Evolutionary conservation across 805 yeast species (phyloP), one percentile per base, ranked within the genome.

Genomic region (Lachancea fermentati): DNA sequence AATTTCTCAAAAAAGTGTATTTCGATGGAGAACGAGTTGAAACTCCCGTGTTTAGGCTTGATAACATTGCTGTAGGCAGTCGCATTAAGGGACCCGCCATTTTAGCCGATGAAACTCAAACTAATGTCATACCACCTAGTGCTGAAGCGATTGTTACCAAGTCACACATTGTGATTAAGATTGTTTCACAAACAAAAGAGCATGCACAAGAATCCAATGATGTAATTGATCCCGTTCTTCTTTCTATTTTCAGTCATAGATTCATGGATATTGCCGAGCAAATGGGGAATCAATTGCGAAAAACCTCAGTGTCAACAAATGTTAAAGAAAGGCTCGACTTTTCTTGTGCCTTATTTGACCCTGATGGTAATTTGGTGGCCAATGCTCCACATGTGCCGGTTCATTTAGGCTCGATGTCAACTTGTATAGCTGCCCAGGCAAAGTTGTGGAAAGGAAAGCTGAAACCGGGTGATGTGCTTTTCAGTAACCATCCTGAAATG

Each of bases 181-280:
- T 1, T 42, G 48, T 14, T 54, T 55, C 22, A 43, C 61, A 5
- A 58, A 66, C 2, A 44, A 50, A 4, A 48, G 57, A 15, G 52
- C 51, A 17, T 19, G 66, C 36, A 46, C 61, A 9, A 47, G 36
- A 36, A 12, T 34, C 39, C 40, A 41, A 13, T n/a, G n/a, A n/a
- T n/a, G n/a, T n/a, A n/a, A n/a, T n/a, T n/a, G 89, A 85, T 50
- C 93, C 93, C 1, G 75, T 85, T 25, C 65, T 79, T 47, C 60
- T 85, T 30, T 82, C 94, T 0, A 81, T 85, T 17, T 85, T 85
- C 61, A 81, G 86, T 25, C 88, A 85, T 59, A 68, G 94, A 45
- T 85, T 85, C 59, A 85, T 85, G 91, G 87, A 86, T 47, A 85
- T 86, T 58, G 95, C 95, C 6, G 94, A 85, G 51, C 91, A 83